These are phyloP conservation scores for Coemansia sp. DNA, from an alignment of 192 early-diverging fungal genomes.

Conservation along the genomic window DNA sequence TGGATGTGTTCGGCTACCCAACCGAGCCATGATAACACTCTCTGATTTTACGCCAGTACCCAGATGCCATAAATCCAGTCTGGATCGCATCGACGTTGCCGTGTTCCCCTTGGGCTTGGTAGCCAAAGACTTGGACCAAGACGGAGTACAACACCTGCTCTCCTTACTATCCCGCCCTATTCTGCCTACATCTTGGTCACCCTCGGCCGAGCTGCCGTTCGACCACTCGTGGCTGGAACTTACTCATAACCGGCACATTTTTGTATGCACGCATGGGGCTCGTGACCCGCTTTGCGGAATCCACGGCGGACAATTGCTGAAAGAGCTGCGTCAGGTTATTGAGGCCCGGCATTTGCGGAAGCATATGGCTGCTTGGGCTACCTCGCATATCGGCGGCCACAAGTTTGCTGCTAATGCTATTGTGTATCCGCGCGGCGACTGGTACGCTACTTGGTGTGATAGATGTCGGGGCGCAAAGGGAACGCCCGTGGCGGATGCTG, in stretches of 20 bases:
- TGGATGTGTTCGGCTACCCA: slow-evolving; percentile 36
- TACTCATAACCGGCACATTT: slow-evolving; percentile 47
- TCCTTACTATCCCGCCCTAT: slow-evolving; percentile 36
- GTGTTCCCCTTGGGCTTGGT: slow-evolving; percentile 48
- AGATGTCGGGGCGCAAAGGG: slow-evolving; percentile 17
- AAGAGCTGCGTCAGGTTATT: slow-evolving; percentile 33
- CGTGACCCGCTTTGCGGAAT: slow-evolving; percentile 46
- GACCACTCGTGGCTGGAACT: slow-evolving; percentile 50
- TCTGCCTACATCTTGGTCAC: slow-evolving; percentile 41
- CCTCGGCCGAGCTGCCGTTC: slow-evolving; percentile 23
- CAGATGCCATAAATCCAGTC: not conserved
- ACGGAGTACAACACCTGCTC: slow-evolving; percentile 29
- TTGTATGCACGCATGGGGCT: slow-evolving; percentile 55
- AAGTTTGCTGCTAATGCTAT: slow-evolving; percentile 56
- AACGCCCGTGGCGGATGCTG: slow-evolving; percentile 17
- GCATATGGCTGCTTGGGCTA: slow-evolving; percentile 47
- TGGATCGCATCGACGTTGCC: slow-evolving; percentile 39
- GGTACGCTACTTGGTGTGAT: slow-evolving; percentile 56
- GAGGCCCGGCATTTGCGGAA: slow-evolving; percentile 16
- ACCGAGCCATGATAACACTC: slow-evolving; percentile 50
- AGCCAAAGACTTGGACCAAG: slow-evolving; percentile 37
- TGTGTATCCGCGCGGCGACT: slow-evolving; percentile 55
- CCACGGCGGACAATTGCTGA: slow-evolving; percentile 36
- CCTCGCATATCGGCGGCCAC: slow-evolving; percentile 57
- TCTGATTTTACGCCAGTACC: slow-evolving; percentile 48